Evolutionary conservation across 2,329 filamentous ascomycete genomes (phyloP).

Genomic region (Fusarium cyanostomum): DNA sequence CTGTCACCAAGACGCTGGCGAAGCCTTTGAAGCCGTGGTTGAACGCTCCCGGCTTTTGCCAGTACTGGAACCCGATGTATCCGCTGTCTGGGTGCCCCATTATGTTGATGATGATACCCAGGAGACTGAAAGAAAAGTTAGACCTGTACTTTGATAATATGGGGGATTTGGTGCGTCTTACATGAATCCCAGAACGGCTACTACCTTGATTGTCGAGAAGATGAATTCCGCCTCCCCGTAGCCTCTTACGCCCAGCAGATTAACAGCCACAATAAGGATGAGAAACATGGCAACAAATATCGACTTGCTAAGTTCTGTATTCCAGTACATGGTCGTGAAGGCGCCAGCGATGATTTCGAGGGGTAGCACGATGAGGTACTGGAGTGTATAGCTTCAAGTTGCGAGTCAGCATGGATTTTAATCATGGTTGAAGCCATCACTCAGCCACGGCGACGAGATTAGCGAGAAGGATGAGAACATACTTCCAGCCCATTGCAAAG

Average conservation of each 20-base stretch:
- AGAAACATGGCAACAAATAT: conserved; percentile 88
- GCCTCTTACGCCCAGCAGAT: conserved; percentile 85
- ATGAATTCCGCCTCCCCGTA: conserved; percentile 91
- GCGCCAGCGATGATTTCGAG: conserved; percentile 88
- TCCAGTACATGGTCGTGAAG: conserved; percentile 86
- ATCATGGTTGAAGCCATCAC: too few relatives aligned
- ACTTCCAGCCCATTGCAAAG: conserved; percentile 96
- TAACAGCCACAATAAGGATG: conserved; percentile 77
- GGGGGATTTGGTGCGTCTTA: conserved; percentile 51
- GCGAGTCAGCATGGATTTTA: background rate
- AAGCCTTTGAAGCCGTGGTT: conserved; percentile 83
- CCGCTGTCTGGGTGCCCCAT: conserved; percentile 76
- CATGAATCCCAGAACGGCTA: conserved; percentile 89
- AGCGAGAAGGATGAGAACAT: conserved; percentile 45
- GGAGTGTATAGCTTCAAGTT: conserved; percentile 75
- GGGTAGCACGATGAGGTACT: conserved; percentile 86
- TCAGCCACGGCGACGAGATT: too few relatives aligned
- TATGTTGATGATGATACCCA: conserved; percentile 85
- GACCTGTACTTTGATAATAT: background rate
- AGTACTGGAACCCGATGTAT: conserved; percentile 83
- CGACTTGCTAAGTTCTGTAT: conserved; percentile 67
- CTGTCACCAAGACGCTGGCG: conserved; percentile 79
- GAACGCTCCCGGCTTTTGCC: conserved; percentile 81
- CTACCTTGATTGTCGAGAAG: conserved; percentile 85
- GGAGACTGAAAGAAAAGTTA: conserved; percentile 63